Conservation (phyloP, 345 rosid genomes). For the Eucalyptus erythrocorys region DNA sequence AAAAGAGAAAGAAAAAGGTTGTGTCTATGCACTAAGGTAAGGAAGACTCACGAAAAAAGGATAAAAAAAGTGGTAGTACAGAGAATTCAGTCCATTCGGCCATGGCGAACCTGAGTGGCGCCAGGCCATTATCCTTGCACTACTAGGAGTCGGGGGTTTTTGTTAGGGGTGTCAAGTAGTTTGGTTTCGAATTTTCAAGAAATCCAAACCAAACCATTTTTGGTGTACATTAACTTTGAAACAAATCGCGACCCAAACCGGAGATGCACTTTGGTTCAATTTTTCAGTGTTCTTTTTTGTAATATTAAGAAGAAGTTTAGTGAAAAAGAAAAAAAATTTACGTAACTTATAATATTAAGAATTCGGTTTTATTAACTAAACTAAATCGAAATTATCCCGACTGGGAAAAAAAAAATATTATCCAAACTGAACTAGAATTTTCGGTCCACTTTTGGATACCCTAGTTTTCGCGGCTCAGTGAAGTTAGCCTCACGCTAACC, state of each 20-base stretch:
- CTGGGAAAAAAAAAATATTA: accelerated
- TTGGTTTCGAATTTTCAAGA: accelerated
- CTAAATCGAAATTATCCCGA: no score
- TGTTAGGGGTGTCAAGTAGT: no score
- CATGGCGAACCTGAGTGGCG: accelerated
- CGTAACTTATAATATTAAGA: neutral
- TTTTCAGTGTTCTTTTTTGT: no score
- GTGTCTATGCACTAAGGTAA: neutral
- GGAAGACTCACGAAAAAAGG: accelerated
- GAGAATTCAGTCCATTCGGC: neutral
- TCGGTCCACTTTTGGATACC: no score
- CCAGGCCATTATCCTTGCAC: neutral
- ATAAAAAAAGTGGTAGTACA: neutral
- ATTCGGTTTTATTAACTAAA: no score
- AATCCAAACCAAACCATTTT: no score
- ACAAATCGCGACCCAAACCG: no score
- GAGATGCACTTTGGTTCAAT: accelerated
- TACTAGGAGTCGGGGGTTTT: neutral
- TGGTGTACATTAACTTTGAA: no score
- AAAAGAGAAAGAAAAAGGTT: neutral
- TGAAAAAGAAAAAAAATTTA: no score
- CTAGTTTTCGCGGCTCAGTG: conserved; percentile 23
- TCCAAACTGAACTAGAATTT: no score
- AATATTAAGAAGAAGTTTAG: no score
- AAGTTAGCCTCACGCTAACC: conserved; percentile 32